These are phyloP conservation scores for Tuber brumale DNA, from an alignment of 495 filamentous ascomycete species.

Conservation along the genomic window DNA sequence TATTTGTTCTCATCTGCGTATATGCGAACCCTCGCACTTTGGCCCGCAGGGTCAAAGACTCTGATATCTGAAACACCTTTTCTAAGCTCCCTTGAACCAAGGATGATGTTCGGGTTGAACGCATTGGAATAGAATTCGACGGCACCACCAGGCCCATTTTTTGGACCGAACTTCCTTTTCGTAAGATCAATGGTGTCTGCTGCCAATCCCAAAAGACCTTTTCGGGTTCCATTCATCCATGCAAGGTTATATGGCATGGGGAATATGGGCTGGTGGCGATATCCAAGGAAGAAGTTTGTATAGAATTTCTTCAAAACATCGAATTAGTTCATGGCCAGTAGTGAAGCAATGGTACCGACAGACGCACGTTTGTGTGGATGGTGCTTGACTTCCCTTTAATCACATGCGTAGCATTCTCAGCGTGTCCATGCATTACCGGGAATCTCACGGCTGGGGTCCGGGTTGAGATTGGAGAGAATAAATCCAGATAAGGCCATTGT, in stretches of 20 bases:
- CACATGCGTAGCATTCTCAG: neutral
- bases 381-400: neutral
- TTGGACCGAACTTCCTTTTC: slow-evolving; percentile 2
- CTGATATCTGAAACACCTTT: slow-evolving; percentile 5
- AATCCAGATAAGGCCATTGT: neutral
- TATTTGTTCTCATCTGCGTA: slow-evolving; percentile 8
- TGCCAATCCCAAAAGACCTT: neutral
- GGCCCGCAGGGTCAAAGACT: neutral
- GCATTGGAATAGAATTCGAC: slow-evolving; percentile 6
- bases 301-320: slow-evolving; percentile 53
- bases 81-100: slow-evolving; percentile 13
- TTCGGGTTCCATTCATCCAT: slow-evolving; percentile 48
- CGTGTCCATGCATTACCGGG: neutral
- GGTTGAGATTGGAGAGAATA: neutral
- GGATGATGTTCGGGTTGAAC: slow-evolving; percentile 14
- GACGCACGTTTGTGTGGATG: neutral
- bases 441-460: neutral
- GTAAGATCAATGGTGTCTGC: neutral
- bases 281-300: slow-evolving; percentile 72
- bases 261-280: slow-evolving; percentile 62
- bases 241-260: slow-evolving; percentile 75
- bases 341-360: neutral
- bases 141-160: slow-evolving; percentile 6
- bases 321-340: neutral
- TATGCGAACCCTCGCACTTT: slow-evolving; percentile 12